Base-by-base conservation (phyloP, 495 filamentous ascomycete species). In the Hyaloscypha hepaticicola region DNA sequence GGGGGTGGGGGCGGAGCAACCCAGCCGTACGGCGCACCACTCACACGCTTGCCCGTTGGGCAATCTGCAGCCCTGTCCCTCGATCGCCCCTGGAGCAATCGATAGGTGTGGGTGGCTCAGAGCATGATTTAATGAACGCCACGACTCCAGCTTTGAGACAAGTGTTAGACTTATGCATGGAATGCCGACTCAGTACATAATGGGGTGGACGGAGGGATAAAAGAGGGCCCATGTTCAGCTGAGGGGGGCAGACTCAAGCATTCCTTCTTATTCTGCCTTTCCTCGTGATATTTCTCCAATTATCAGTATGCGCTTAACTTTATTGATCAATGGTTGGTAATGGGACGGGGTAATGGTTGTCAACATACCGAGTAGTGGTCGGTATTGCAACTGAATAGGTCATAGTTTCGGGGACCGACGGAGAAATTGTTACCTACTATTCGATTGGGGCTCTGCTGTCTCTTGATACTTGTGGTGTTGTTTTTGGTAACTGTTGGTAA, bases 181-280 rank as follows among this genome's bases (percentile, higher is more conserved):
- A 45, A 16, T 45, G 14, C 38, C 38, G 38, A 45, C 14, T 3
- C 12, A 16, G 38, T 16, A 45, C 4, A 11, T 16, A 45, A 16
- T 45, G 38, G 3, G n/a, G n/a, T n/a, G n/a, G n/a, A n/a, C n/a
- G n/a, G n/a, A n/a, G n/a, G n/a, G 31, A 33, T 45, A 45, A 45
- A 45, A 16, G 3, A 16, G 38, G 9, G 19, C 6, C 38, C 38
- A 9, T 45, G 38, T 4, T 8, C 38, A 45, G 38, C 38, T 45
- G 38, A 45, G 12, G 38, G 19, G 7, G 38, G 7, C 1, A 11
- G 12, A 45, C 38, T 14, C 11, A 19, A 45, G 38, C 6, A n/a
- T n/a, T 45, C 38, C 38, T 45, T 45, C 38, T 45, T 45, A 45
- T 45, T 45, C 38, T 45, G 38, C 38, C 38, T 45, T 45, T 45